Evolutionary conservation across 2,329 filamentous ascomycete genomes (phyloP).

Genomic region (Ophiocordyceps camponoti-rufipedis): DNA sequence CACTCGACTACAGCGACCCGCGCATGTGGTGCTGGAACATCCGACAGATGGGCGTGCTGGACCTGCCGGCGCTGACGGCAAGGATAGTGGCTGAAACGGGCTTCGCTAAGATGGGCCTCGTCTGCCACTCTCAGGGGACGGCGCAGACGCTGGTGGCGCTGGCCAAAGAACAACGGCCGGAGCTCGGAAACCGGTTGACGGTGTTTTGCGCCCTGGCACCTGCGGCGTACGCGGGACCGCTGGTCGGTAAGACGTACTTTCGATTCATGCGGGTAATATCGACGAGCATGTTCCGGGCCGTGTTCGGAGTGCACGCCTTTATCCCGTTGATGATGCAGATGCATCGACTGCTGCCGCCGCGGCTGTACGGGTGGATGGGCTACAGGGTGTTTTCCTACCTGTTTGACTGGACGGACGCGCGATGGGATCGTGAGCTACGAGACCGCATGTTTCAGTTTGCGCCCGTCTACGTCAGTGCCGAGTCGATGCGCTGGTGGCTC

Average conservation of each 20-base stretch:
- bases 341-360: slow-evolving; percentile 46
- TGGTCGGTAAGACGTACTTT: slow-evolving; percentile 78
- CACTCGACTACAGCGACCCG: slow-evolving; percentile 56
- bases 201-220: slow-evolving; percentile 86
- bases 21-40: slow-evolving; percentile 98
- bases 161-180: slow-evolving; percentile 76
- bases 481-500: slow-evolving; percentile 93
- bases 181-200: slow-evolving; percentile 63
- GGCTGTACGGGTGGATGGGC: slow-evolving; percentile 61
- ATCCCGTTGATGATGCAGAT: slow-evolving; percentile 88
- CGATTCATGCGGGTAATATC: slow-evolving; percentile 77
- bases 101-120: slow-evolving; percentile 64
- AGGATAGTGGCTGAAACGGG: slow-evolving; percentile 68
- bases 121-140: slow-evolving; percentile 83
- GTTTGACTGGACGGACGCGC: slow-evolving; percentile 69
- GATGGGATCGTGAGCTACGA: slow-evolving; percentile 68
- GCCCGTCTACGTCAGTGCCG: slow-evolving; percentile 75
- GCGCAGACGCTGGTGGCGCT: slow-evolving; percentile 76
- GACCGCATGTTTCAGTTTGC: slow-evolving; percentile 83
- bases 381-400: slow-evolving; percentile 82
- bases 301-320: slow-evolving; percentile 87
- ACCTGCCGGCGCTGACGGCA: slow-evolving; percentile 64
- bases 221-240: slow-evolving; percentile 71
- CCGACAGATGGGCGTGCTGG: slow-evolving; percentile 78
- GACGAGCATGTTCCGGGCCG: slow-evolving; percentile 54